Evolutionary conservation across 495 filamentous ascomycete genomes (phyloP).

Genomic region (Jackrogersella minutella): DNA sequence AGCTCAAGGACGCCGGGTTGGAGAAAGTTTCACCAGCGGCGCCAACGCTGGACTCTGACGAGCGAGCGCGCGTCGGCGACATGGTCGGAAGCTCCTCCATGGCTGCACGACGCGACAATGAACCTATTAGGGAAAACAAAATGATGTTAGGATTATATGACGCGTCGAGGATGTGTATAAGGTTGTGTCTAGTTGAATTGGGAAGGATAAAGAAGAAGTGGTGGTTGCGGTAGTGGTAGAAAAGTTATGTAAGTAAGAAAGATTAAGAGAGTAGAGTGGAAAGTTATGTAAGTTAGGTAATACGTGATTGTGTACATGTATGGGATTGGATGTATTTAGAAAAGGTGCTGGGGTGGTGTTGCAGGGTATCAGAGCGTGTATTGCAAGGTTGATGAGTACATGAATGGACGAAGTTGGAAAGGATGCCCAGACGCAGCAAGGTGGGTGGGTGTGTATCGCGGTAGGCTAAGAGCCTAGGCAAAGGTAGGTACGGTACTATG

Average conservation of each 20-base stretch:
- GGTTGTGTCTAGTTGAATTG: slow-evolving; percentile 16
- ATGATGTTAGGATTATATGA: slow-evolving; percentile 6
- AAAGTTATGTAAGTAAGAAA: slow-evolving; percentile 13
- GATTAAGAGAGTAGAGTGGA: slow-evolving; percentile 11
- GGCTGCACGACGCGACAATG: slow-evolving; percentile 32
- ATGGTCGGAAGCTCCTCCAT: slow-evolving; percentile 38
- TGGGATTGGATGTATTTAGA: too few species aligned
- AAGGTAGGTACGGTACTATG: not conserved
- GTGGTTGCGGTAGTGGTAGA: not conserved
- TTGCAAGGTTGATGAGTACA: not conserved
- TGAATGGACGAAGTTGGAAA: too few species aligned
- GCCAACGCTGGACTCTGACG: slow-evolving; percentile 42
- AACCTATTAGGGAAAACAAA: not conserved
- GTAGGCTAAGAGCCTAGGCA: not conserved
- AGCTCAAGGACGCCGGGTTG: slow-evolving; percentile 54
- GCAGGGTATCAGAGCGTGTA: not conserved
- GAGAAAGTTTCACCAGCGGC: slow-evolving; percentile 52
- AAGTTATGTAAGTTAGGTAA: not conserved
- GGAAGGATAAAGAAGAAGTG: slow-evolving; percentile 1
- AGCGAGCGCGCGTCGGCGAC: slow-evolving; percentile 43
- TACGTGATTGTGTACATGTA: too few species aligned
- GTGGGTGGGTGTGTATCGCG: not conserved
- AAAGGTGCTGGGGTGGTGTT: too few species aligned
- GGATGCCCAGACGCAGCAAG: not conserved
- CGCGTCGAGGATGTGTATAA: slow-evolving; percentile 26